Base-by-base conservation (phyloP, 169 alveolate species). In the Cryptosporidium viatorum region DNA sequence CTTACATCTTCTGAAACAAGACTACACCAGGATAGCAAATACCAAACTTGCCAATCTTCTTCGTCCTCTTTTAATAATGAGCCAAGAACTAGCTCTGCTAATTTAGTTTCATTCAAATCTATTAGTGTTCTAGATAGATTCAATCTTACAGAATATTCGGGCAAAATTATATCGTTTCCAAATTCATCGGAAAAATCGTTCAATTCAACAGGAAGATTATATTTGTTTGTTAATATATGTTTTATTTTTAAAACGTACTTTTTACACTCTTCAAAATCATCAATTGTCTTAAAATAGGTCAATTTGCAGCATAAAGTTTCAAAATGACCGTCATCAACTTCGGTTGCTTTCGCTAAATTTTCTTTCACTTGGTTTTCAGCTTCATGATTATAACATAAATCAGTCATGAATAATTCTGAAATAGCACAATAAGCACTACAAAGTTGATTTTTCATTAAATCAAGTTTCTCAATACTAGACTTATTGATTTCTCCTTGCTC, bases 31-130 rank as follows among this genome's bases (percentile, higher is more conserved):
- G 89, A 59, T 16, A 80, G 68, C 10, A 80, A 23, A 48, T 80
- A 80, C 89, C 89, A 80, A 59, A 80, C 80, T 67, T 80, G 89
- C 89, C 89, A 80, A 45, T 80, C 89, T 65, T 80, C 89, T 41
- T 80, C 89, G 14, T 80, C 89, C 43, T 80, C 89, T 8, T 26
- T 26, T 80, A 80, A 43, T 4, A 80, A 29, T 41, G 89, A 37
- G 1, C 41, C 23, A 14, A 80, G 75, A 12, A 80, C 33, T 21
- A 59, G 29, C 33, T 80, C 89, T 62, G 89, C 89, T 0, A 80
- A 41, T 37, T 80, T 80, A 7, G 89, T 80, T 26, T 80, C 89
- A 67, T 65, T 65, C 37, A 80, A 12, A 59, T 80, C 89, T 39
- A 80, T 80, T 12, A 80, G 31, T n/a, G 89, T 80, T 67, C 89